Conservation (phyloP, 768 basidiomycete genomes). For the Serendipita sp. region DNA sequence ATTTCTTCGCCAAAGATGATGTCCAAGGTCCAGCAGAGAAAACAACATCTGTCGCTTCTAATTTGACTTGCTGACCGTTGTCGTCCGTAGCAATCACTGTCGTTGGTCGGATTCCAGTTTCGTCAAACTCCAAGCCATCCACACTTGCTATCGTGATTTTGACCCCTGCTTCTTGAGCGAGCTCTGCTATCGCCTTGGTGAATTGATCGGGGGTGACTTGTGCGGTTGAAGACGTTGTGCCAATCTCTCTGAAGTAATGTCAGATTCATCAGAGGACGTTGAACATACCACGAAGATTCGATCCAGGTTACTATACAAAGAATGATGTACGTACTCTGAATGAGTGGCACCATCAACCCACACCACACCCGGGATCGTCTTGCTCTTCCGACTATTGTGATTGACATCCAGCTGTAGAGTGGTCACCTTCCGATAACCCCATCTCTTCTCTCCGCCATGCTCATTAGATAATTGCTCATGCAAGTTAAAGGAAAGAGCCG, state of each 20-base stretch:
- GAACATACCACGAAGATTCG: too few species aligned
- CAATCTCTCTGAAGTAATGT: not conserved
- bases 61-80: slow-evolving; percentile 14
- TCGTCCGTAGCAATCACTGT: slow-evolving; percentile 15
- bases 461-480: slow-evolving; percentile 57
- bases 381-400: slow-evolving; percentile 14
- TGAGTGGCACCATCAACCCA: slow-evolving; percentile 24
- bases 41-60: slow-evolving; percentile 52
- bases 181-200: slow-evolving; percentile 51
- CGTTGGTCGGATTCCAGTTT: slow-evolving; percentile 31
- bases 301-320: slow-evolving; percentile 30
- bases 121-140: slow-evolving; percentile 16
- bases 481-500: slow-evolving; percentile 53
- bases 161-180: slow-evolving; percentile 41
- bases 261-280: slow-evolving; percentile 18
- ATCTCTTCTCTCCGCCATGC: slow-evolving; percentile 51
- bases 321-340: slow-evolving; percentile 42
- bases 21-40: slow-evolving; percentile 85
- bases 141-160: slow-evolving; percentile 26
- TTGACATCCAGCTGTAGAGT: slow-evolving; percentile 12
- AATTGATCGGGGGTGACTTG: slow-evolving; percentile 67
- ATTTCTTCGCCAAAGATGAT: slow-evolving; percentile 26
- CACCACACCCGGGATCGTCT: slow-evolving; percentile 18
- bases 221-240: slow-evolving; percentile 28
- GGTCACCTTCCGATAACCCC: slow-evolving; percentile 48